Percentiles rank a stretch among this genome's conserved stretches.
These are phyloP conservation scores for Tetrapyrgos nigripes DNA, from an alignment of 1,284 basidiomycete genomes.

Conservation along the genomic window DNA sequence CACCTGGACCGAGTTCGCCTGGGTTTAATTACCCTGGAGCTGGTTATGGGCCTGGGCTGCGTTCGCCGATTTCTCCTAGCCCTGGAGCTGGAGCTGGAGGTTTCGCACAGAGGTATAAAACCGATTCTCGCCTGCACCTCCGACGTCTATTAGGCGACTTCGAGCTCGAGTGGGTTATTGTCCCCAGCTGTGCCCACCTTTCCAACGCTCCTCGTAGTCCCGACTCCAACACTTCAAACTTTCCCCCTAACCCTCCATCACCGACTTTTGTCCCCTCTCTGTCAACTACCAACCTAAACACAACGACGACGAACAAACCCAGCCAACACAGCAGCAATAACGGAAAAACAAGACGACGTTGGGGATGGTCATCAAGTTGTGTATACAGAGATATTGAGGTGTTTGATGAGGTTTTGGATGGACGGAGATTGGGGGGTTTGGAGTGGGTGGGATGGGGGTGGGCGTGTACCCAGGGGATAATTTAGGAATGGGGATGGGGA, in stretches of 20 bases:
- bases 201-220: conserved; percentile 20
- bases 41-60: too few relatives aligned
- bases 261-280: conserved; percentile 26
- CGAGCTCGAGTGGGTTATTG: too few relatives aligned
- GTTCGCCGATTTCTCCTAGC: too few relatives aligned
- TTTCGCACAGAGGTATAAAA: too few relatives aligned
- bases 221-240: too few relatives aligned
- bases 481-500: not conserved
- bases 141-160: too few relatives aligned
- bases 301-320: conserved; percentile 5
- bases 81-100: too few relatives aligned
- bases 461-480: not conserved
- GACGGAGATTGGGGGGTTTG: conserved; percentile 55
- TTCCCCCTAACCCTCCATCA: too few relatives aligned
- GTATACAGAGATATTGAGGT: conserved; percentile 86
- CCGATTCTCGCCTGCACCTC: too few relatives aligned
- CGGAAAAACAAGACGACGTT: conserved; percentile 65
- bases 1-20: too few relatives aligned
- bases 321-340: conserved; percentile 28
- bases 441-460: not conserved
- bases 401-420: conserved; percentile 79
- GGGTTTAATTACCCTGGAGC: too few relatives aligned
- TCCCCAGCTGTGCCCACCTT: too few relatives aligned
- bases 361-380: conserved; percentile 75
- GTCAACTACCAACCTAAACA: not conserved